These are phyloP conservation scores for Cyberlindnera euphorbiae DNA, from an alignment of 805 yeast species.

Conservation along the genomic window DNA sequence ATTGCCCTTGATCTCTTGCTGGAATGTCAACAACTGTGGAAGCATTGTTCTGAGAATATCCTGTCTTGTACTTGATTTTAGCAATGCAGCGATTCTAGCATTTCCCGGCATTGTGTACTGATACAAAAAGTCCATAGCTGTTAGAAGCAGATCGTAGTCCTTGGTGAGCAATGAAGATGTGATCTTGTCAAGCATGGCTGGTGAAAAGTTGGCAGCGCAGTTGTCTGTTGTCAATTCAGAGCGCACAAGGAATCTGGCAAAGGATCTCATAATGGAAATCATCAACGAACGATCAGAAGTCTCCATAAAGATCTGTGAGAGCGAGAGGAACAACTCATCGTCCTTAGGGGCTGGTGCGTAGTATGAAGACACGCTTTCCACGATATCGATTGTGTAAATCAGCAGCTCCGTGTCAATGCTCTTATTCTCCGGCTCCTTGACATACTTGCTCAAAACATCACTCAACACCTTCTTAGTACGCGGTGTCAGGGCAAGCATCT, in stretches of 20 bases:
- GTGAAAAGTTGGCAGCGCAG: constrained; percentile 45
- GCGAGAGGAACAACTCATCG: constrained; percentile 58
- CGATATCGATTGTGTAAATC: constrained; percentile 67
- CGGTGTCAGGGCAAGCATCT: constrained; percentile 56
- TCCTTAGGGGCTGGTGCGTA: constrained; percentile 68
- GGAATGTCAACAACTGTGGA: constrained; percentile 55
- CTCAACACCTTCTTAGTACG: constrained; percentile 43
- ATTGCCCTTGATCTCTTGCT: constrained; percentile 35
- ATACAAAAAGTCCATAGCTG: constrained; percentile 76
- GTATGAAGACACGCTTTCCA: constrained; percentile 81
- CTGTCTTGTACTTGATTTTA: constrained; percentile 43
- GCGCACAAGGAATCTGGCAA: constrained; percentile 74
- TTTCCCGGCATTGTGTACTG: constrained; percentile 69
- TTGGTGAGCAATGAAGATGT: constrained; percentile 55
- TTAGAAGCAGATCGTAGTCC: constrained; percentile 65
- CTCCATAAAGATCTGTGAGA: constrained; percentile 45
- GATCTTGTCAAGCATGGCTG: constrained; percentile 44
- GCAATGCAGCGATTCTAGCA: constrained; percentile 48
- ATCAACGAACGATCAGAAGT: constrained; percentile 66
- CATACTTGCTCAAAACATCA: constrained; percentile 31
- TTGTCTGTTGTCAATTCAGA: constrained; percentile 43
- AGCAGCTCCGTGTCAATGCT: constrained; percentile 48
- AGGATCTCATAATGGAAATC: constrained; percentile 65
- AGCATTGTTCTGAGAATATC: constrained; percentile 53
- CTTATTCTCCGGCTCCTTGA: constrained; percentile 24